Percentiles rank a stretch among this genome's conserved stretches.
Conservation (phyloP, 2,329 filamentous ascomycete species). For the Apiospora koreana region DNA sequence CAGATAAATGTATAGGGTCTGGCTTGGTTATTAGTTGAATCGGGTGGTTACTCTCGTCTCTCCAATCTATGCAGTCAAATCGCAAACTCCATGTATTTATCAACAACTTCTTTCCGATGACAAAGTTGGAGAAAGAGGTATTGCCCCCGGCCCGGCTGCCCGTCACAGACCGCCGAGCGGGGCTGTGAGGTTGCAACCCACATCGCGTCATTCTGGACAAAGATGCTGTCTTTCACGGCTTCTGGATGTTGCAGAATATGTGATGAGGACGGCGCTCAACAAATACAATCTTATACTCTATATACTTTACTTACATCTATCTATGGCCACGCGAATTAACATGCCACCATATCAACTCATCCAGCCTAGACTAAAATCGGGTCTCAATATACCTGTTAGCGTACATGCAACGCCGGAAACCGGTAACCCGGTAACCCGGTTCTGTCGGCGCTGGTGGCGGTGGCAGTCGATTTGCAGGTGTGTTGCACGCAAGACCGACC, state of each 20-base stretch:
- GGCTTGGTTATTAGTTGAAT: background rate
- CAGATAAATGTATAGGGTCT: background rate
- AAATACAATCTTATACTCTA: too few relatives aligned
- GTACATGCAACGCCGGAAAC: too few relatives aligned
- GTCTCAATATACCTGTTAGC: too few relatives aligned
- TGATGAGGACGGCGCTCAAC: background rate
- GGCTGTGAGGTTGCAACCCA: background rate
- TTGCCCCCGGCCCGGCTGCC: background rate
- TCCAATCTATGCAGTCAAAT: background rate
- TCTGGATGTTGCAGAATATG: background rate
- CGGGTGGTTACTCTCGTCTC: background rate
- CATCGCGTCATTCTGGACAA: slow-evolving; percentile 4
- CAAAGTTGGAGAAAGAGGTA: background rate
- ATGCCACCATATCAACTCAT: too few relatives aligned
- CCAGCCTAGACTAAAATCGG: too few relatives aligned
- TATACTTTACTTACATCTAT: too few relatives aligned
- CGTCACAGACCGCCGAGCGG: slow-evolving; percentile 1
- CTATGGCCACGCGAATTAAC: too few relatives aligned
- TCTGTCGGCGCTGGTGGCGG: too few relatives aligned
- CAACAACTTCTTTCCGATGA: too few relatives aligned
- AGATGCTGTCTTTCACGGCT: background rate
- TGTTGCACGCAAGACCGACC: too few relatives aligned
- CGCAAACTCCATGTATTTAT: background rate
- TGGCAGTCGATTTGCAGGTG: too few relatives aligned
- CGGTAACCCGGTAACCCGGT: too few relatives aligned